Base-by-base conservation (phyloP, 2,329 filamentous ascomycete genomes). In the Neopestalotiopsis rosae region DNA sequence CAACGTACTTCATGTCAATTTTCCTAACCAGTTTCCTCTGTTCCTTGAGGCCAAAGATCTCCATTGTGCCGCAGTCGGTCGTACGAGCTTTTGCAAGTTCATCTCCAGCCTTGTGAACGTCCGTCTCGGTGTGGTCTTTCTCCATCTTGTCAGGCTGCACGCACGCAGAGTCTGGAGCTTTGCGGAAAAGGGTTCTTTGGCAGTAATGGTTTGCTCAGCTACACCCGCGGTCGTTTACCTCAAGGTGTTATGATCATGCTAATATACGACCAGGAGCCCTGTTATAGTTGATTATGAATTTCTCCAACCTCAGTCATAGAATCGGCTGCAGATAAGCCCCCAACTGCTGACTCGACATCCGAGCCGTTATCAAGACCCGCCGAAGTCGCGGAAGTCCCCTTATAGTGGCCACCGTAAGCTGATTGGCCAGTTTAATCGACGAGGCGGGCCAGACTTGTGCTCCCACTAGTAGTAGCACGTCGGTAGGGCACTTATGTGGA, bases 371-470 rank as follows among this genome's bases (percentile, higher is more conserved):
- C 45, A 52, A 59, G 57, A 59, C 57, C 57, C 57, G 45, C 45
- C 45, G 7, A 52, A 52, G 45, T 24, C 45, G 45, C 45, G 45
- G 45, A 52, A n/a, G n/a, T 10, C 45, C 20, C n/a, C 45, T 52
- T 52, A 61, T 61, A 61, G 32, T 61, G 57, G 12, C 20, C 28
- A 30, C n/a, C 4, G 24, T 28, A 12, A 24, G 12, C 30, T 63
- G 30, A 63, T 63, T 63, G 61, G 61, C 24, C 61, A 42, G 61
- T 63, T 63, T 63, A 63, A 63, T 63, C 61, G 61, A 63, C 61
- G 38, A n/a, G 32, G 30, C 30, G 24, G 57, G 57, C 57, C 57
- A 32, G n/a, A 52, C 45, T 52, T 17, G 14, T n/a, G 45, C 45
- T 52, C 17, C 45, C 9, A 52, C 14, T 52, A 52, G 20, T 52